phyloP scores from a whole-genome alignment of 495 filamentous ascomycete genomes.

The Talaromyces wortmannii region DNA sequence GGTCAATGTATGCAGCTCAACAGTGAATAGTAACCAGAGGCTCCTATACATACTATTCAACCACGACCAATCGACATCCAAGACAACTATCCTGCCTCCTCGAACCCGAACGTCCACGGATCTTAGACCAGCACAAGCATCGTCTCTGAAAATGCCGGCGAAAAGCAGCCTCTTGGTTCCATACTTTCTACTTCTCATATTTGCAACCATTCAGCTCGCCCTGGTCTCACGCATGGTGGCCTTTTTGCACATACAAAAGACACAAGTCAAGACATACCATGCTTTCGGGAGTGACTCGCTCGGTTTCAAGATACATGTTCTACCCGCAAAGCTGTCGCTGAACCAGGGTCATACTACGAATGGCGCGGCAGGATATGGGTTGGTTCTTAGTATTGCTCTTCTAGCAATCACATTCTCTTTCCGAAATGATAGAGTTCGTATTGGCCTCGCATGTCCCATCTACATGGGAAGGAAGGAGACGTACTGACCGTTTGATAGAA shows the following conservation, averaged over 20 bases:
- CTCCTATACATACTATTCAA: too few relatives aligned
- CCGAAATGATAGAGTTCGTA: not conserved
- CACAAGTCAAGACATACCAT: not conserved
- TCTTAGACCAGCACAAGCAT: not conserved
- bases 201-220: constrained; percentile 4
- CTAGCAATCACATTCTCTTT: not conserved
- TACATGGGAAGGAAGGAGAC: not conserved
- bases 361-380: constrained; percentile 1
- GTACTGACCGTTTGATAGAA: not conserved
- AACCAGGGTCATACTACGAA: constrained; percentile 5
- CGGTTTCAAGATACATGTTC: not conserved
- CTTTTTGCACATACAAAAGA: constrained; percentile 4
- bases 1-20: too few relatives aligned
- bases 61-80: too few relatives aligned
- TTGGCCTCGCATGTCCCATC: not conserved
- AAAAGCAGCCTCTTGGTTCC: constrained; percentile 2
- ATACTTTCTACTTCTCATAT: not conserved
- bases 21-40: too few relatives aligned
- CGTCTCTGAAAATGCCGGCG: not conserved
- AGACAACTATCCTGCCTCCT: too few relatives aligned
- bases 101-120: too few relatives aligned
- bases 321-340: not conserved
- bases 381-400: constrained; percentile 1
- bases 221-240: constrained; percentile 4
- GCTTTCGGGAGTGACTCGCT: not conserved